Base-by-base conservation (phyloP, 2,329 filamentous ascomycete genomes). In the Parastagonospora nodorum region DNA sequence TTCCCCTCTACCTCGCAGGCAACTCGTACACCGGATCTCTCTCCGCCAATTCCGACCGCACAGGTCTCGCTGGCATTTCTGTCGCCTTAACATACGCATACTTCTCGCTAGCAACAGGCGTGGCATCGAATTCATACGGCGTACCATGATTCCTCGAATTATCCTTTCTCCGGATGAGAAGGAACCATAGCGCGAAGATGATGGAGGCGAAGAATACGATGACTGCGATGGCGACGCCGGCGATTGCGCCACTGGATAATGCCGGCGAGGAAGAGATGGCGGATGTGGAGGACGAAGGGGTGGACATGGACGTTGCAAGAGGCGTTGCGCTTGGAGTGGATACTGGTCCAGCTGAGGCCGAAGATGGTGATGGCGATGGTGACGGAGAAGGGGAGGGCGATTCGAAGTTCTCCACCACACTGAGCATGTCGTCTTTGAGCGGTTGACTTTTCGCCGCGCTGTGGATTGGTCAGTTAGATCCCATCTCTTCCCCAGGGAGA, bases 211-310 rank as follows among this genome's bases (percentile, higher is more conserved):
- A 7, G 32, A 55, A 14, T 10, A 36, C 39, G 7, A 48, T 30
- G 16, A 29, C 45, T 8, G 45, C 56, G 15, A 52, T 37, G 30
- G 35, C 47, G 9, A 60, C 54, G 27, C 57, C 57, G 11, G 38
- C 48, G 42, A 60, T 57, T 3, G 54, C 57, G 19, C 57, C 57
- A 10, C 41, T 16, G 27, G 54, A 49, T 19, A 60, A 28, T 5
- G 29, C 28, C 24, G 48, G 29, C 2, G 45, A 15, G 8, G 45
- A 31, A 24, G 37, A 19, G 27, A 12, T 15, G 33, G 11, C 27
- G 30, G 11, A 14, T 28, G 43, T 6, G 27, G 15, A 10, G 7
- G 48, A 28, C 14, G 36, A 14, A 28, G 29, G 27, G 19, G 43
- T n/a, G 32, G 44, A 33, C 12, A 41, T n/a, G 12, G 36, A 39